A percentile compares a stretch with the other conserved stretches of the same genome.
phyloP scores from a whole-genome alignment of 495 filamentous ascomycete genomes.

The Aspergillus asperescens region DNA sequence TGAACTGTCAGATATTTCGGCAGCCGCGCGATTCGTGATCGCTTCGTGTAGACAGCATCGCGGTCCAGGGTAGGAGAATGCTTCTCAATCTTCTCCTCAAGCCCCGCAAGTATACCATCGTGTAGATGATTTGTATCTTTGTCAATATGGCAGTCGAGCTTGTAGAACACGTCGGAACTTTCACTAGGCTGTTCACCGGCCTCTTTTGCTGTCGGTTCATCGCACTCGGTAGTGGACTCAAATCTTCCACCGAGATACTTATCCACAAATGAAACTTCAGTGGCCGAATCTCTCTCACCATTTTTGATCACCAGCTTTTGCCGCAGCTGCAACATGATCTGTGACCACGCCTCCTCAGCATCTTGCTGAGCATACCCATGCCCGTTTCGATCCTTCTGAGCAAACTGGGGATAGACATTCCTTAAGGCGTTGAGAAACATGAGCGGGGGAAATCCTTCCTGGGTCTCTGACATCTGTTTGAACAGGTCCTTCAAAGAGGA shows the following conservation, averaged over 20 bases:
- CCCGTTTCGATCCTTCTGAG: slow-evolving; percentile 73
- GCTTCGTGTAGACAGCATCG: slow-evolving; percentile 81
- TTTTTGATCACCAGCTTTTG: slow-evolving; percentile 68
- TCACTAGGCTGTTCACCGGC: slow-evolving; percentile 63
- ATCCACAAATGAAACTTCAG: slow-evolving; percentile 72
- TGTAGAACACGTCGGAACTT: slow-evolving; percentile 73
- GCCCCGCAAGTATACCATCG: slow-evolving; percentile 75
- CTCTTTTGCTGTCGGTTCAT: slow-evolving; percentile 72
- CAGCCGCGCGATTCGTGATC: slow-evolving; percentile 76
- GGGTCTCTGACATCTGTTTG: slow-evolving; percentile 88
- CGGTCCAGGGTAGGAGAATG: slow-evolving; percentile 69
- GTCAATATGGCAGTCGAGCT: slow-evolving; percentile 92
- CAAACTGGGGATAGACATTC: slow-evolving; percentile 85
- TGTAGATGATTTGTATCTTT: slow-evolving; percentile 78
- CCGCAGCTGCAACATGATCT: slow-evolving; percentile 82
- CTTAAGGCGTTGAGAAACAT: slow-evolving; percentile 81
- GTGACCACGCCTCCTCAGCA: slow-evolving; percentile 97
- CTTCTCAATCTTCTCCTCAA: slow-evolving; percentile 90
- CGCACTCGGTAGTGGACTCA: slow-evolving; percentile 69
- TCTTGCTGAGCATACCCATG: slow-evolving; percentile 91
- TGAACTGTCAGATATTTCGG: slow-evolving; percentile 96
- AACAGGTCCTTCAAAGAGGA: slow-evolving; percentile 79
- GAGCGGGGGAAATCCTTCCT: slow-evolving; percentile 79
- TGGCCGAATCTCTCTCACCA: slow-evolving; percentile 36
- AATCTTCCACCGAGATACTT: slow-evolving; percentile 84